Conservation (phyloP, 495 filamentous ascomycete species). For the Parathielavia appendiculata region DNA sequence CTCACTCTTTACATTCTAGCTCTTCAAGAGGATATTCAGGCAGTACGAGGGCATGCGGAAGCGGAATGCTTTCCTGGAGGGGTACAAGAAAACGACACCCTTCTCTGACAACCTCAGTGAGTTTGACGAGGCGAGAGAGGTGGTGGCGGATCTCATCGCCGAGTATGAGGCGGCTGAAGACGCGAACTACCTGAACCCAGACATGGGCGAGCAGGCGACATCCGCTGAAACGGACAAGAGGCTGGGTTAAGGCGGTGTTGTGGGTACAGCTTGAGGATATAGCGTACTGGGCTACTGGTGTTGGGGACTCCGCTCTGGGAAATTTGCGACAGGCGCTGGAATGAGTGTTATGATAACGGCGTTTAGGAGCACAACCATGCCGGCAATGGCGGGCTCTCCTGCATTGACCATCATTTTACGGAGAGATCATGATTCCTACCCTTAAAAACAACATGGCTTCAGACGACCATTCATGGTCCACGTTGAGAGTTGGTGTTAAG, state of each 20-base stretch:
- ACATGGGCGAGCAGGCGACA: slow-evolving; percentile 45
- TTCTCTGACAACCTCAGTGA: slow-evolving; percentile 88
- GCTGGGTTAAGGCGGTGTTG: slow-evolving; percentile 23
- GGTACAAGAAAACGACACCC: slow-evolving; percentile 88
- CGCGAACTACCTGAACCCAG: slow-evolving; percentile 75
- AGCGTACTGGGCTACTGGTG: not conserved
- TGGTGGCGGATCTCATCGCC: slow-evolving; percentile 78
- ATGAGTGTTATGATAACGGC: slow-evolving; percentile 5
- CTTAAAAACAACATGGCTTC: no score
- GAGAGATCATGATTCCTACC: no score
- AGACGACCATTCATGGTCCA: no score
- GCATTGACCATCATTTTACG: not conserved
- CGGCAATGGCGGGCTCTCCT: not conserved
- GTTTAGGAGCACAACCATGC: slow-evolving; percentile 5
- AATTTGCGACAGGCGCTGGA: not conserved
- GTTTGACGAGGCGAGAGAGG: slow-evolving; percentile 89
- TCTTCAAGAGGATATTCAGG: slow-evolving; percentile 86
- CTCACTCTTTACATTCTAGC: slow-evolving; percentile 26
- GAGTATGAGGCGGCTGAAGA: slow-evolving; percentile 96
- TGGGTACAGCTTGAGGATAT: not conserved
- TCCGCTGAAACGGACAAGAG: slow-evolving; percentile 45
- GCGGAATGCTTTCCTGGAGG: slow-evolving; percentile 92
- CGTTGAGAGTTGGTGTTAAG: no score
- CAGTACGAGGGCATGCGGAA: slow-evolving; percentile 92
- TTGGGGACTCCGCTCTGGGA: not conserved